Base-by-base conservation (phyloP, 164 flowering plant species). In the Cinnamomum micranthum region DNA sequence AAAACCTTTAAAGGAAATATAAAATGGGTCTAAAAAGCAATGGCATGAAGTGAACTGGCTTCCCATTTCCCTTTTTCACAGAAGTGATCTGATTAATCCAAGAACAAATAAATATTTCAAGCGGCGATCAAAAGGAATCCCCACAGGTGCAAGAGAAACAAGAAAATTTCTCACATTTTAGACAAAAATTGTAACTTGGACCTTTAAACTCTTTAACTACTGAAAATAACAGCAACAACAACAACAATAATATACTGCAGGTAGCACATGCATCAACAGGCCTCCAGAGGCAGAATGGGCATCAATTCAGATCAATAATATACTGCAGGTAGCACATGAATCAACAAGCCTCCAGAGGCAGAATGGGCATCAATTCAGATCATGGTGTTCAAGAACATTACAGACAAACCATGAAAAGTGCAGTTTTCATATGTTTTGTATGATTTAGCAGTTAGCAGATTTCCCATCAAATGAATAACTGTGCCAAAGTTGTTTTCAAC, bases 101-200 rank as follows among this genome's bases (percentile, higher is more conserved):
- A 72, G 71, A 74, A 67, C 63, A 35, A 14, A 41, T 41, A 70
- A 70, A 19, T 55, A 70, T 47, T 70, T 50, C 33, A 41, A 70
- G 23, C 24, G 60, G 74, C 65, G 69, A 65, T 50, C 68, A 71
- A 72, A 60, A 77, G 80, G 77, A 75, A 67, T 74, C 81, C 81
- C 81, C 85, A 80, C 74, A 80, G 78, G 79, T 78, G 74, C 85
- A 80, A 80, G 74, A 74, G 75, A 80, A 76, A 80, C 65, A 80
- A 71, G 41, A 80, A 13, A 77, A 74, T 51, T 51, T 74, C 70
- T 65, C 63, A 51, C 59, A 65, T 28, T 66, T 73, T 65, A 55
- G 51, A 63, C 27, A 20, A 55, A 72, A 31, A 10, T n/a, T 69
- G 55, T 13, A 69, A 47, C 71, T 35, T 69, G 47, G 35, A 47